Evolutionary conservation across 2,329 filamentous ascomycete species (phyloP).

Genomic region (Pleurostoma richardsiae): DNA sequence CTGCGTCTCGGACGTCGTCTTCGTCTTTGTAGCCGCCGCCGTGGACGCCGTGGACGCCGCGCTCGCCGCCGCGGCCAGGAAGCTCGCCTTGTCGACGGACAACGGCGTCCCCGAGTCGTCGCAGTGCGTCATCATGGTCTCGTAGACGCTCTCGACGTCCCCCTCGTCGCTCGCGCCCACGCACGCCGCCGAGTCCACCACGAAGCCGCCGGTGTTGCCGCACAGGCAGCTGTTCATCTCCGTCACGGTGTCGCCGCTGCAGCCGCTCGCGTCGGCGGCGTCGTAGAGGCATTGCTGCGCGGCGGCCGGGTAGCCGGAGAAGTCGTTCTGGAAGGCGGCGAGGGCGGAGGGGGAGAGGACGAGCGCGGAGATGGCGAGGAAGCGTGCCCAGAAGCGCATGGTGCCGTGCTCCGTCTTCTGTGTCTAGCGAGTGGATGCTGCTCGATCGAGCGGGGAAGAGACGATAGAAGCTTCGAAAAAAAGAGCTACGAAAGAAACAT

Average conservation of each 20-base stretch:
- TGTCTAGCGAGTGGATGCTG: too few relatives aligned
- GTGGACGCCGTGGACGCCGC: slow-evolving; percentile 13
- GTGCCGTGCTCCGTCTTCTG: too few relatives aligned
- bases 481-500: too few relatives aligned
- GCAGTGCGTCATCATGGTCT: slow-evolving; percentile 37
- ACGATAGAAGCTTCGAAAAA: too few relatives aligned
- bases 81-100: slow-evolving; percentile 32
- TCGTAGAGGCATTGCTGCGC: slow-evolving; percentile 37
- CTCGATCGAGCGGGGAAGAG: too few relatives aligned
- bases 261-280: slow-evolving; percentile 32
- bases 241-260: slow-evolving; percentile 29
- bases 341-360: slow-evolving; percentile 10
- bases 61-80: slow-evolving; percentile 25
- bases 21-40: slow-evolving; percentile 7
- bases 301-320: slow-evolving; percentile 33
- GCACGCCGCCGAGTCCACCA: slow-evolving; percentile 40
- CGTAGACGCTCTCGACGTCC: slow-evolving; percentile 37
- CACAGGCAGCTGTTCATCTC: slow-evolving; percentile 46
- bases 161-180: slow-evolving; percentile 27
- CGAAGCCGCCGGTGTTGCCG: slow-evolving; percentile 41
- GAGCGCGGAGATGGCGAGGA: slow-evolving; percentile 20
- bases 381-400: too few relatives aligned
- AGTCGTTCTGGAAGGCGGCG: slow-evolving; percentile 29
- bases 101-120: slow-evolving; percentile 36
- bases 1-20: not conserved